Base-by-base conservation (phyloP, 2,329 filamentous ascomycete genomes). In the Colletotrichum sidae region DNA sequence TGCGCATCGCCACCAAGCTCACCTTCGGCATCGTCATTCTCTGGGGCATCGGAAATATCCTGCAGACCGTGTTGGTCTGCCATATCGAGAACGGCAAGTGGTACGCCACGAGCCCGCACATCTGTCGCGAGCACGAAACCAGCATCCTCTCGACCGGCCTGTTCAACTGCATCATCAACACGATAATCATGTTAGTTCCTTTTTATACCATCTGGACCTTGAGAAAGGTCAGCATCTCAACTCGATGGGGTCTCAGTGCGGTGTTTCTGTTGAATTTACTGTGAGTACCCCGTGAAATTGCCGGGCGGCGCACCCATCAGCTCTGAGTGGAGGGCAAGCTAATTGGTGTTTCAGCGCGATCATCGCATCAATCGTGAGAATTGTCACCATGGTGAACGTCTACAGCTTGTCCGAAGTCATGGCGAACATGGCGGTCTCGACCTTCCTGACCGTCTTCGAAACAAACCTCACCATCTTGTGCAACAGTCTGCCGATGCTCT, bases 141-240 rank as follows among this genome's bases (percentile, higher is more conserved):
- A 74, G 75, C n/a, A 80, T 79, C 57, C 77, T 79, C 49, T 75
- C 74, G 42, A 77, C 78, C 54, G 77, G 77, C 8, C 74, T 74
- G 1, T 77, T 79, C 63, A 81, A 80, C 63, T 77, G 80, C 49
- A 64, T 77, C 12, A 76, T 76, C 17, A 79, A 81, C 65, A 59
- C 79, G 9, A 68, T 77, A 39, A 77, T 81, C 57, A 70, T 80
- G 46, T 41, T 75, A 10, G 70, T 81, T 37, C 79, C 79, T 7
- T 69, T 81, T 2, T 74, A 72, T 15, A 78, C 74, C 35, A 72
- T 81, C 13, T 75, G 76, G 69, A 71, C 69, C 15, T 68, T 81
- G 39, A 74, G 79, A 54, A 74, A 77, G 17, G 72, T 71, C 33
- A 69, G 65, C 2, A 67, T 70, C 8, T 71, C 73, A 50, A 78